phyloP scores from a whole-genome alignment of 306 rosid species.

The Prunus mume region DNA sequence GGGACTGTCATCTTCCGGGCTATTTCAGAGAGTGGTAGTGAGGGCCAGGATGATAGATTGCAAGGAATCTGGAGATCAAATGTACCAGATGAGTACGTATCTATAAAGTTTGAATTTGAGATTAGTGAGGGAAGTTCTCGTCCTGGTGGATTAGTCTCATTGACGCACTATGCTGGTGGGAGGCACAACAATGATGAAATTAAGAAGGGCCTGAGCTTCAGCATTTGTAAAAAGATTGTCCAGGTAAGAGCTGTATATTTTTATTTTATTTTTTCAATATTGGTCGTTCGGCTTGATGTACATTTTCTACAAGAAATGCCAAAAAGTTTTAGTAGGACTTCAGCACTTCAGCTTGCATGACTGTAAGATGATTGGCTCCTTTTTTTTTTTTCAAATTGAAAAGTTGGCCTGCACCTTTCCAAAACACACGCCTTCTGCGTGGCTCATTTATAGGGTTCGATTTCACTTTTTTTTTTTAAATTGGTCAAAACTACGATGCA shows the following conservation, averaged over 20 bases:
- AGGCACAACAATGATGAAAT: constrained; percentile 39
- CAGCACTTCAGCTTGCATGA: neutral
- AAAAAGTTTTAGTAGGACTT: neutral
- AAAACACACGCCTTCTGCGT: neutral
- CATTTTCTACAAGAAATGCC: neutral
- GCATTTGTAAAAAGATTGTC: constrained; percentile 62
- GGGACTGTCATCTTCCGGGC: constrained; percentile 47
- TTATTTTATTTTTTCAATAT: neutral
- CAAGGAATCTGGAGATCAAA: constrained; percentile 48
- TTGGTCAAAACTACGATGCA: neutral
- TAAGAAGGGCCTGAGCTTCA: constrained; percentile 59
- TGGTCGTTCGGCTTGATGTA: neutral
- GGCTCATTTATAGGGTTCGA: too few species aligned
- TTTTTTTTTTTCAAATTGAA: neutral
- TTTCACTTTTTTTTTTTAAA: too few species aligned
- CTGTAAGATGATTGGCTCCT: neutral
- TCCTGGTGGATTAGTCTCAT: constrained; percentile 35
- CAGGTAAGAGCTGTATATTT: constrained; percentile 37
- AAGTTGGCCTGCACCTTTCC: neutral
- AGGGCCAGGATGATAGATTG: constrained; percentile 40
- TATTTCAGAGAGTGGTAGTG: constrained; percentile 28
- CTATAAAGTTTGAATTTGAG: constrained; percentile 58
- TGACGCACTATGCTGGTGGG: constrained; percentile 31
- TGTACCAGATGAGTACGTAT: constrained; percentile 36
- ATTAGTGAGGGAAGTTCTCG: constrained; percentile 33